Base-by-base conservation (phyloP, 805 yeast genomes). In the Suhomyces pyralidae region DNA sequence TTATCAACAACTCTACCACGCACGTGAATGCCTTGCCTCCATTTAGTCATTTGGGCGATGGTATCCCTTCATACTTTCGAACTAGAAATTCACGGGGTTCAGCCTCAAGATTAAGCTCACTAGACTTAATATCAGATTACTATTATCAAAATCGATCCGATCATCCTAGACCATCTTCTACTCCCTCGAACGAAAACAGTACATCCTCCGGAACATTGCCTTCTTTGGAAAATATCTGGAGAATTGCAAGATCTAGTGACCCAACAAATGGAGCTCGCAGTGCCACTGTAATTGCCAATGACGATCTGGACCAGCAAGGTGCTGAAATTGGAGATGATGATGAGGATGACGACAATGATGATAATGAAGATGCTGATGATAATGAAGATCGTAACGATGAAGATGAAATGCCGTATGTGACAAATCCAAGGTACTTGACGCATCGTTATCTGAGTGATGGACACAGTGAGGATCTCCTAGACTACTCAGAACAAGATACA, bases 91-190 rank as follows among this genome's bases (percentile, higher is more conserved):
- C 30, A 42, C 45, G 47, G 43, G 51, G 48, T n/a, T 38, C 50
- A 9, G 53, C 55, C 8, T 46, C 55, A 8, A 48, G 55, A 28
- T 51, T 56, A 19, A 53, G 54, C 43, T 51, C 56, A 26, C 43
- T 56, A 28, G 52, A 56, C 38, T 46, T 56, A 26, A 48, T 56
- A 36, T 56, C 59, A 9, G 56, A 56, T 43, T 52, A 56, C 46
- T 51, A 51, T 43, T 51, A 54, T 50, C 44, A 56, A 24, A 46
- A 54, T 26, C 47, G 49, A 26, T 10, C 20, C 2, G 12, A 14
- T 26, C 43, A 42, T 45, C 44, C 48, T 22, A 9, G 48, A 25
- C 20, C 40, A 19, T 17, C 42, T 9, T 38, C 42, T 5, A 38
- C 42, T 17, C 42, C 42, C 19, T 38, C 40, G 20, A 48, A 40